Conservation (phyloP, 306 rosid genomes). For the Cicer arietinum region DNA sequence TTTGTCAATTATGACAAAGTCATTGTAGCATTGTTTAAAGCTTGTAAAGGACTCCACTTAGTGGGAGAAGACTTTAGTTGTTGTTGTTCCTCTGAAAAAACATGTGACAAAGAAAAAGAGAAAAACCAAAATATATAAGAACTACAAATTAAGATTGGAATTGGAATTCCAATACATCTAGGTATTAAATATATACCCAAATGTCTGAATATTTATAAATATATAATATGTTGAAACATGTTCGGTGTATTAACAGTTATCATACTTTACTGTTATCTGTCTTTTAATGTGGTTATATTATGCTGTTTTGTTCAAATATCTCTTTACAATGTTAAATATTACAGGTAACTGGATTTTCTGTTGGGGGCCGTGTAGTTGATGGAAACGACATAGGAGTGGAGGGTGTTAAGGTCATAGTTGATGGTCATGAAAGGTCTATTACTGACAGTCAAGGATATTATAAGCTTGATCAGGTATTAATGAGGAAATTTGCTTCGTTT, state of each 20-base stretch:
- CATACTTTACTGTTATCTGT: conserved; percentile 9
- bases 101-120: neutral
- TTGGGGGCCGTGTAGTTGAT: conserved; percentile 94
- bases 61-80: neutral
- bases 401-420: conserved; percentile 87
- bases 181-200: conserved; percentile 9
- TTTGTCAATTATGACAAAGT: neutral
- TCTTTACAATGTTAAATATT: conserved; percentile 40
- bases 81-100: neutral
- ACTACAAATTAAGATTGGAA: conserved; percentile 27
- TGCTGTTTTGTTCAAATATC: conserved; percentile 33
- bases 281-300: conserved; percentile 25
- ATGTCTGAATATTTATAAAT: conserved; percentile 23
- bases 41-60: neutral
- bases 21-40: neutral
- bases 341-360: conserved; percentile 98
- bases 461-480: conserved; percentile 93
- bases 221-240: conserved; percentile 18
- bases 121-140: neutral
- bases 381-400: conserved; percentile 85
- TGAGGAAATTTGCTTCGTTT: conserved; percentile 37
- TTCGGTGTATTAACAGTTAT: conserved; percentile 6
- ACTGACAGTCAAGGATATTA: conserved; percentile 95
- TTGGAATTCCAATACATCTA: conserved; percentile 23
- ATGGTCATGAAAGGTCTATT: conserved; percentile 86